These are phyloP conservation scores for Aspergillus sclerotialis DNA, from an alignment of 2,329 filamentous ascomycete genomes.

Conservation along the genomic window DNA sequence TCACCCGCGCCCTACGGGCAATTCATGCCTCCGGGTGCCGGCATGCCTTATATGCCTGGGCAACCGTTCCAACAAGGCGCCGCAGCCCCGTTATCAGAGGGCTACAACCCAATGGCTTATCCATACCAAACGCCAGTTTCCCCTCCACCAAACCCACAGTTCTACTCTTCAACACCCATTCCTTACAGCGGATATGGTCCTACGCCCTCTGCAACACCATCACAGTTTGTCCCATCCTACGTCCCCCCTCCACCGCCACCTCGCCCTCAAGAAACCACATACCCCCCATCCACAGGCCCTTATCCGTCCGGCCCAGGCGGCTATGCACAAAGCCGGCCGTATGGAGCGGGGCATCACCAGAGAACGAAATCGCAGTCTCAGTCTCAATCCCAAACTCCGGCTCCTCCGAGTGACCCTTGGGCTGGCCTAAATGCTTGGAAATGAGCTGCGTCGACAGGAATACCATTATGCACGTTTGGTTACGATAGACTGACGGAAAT, in stretches of 20 bases:
- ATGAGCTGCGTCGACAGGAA: no score
- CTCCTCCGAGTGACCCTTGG: constrained; percentile 54
- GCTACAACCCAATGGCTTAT: constrained; percentile 47
- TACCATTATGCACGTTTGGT: no score
- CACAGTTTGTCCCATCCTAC: constrained; percentile 52
- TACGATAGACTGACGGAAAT: no score
- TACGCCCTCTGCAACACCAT: constrained; percentile 31
- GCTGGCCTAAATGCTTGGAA: constrained; percentile 65
- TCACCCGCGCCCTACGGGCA: constrained; percentile 31
- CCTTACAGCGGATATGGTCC: constrained; percentile 29
- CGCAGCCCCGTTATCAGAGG: constrained; percentile 34
- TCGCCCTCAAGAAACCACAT: constrained; percentile 48
- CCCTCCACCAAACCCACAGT: constrained; percentile 36
- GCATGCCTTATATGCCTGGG: constrained; percentile 20
- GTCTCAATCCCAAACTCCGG: constrained; percentile 22
- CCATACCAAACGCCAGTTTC: constrained; percentile 36
- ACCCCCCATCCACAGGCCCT: constrained; percentile 42
- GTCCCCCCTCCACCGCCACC: constrained; percentile 62
- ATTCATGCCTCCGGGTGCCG: constrained; percentile 20
- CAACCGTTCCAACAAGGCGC: constrained; percentile 37
- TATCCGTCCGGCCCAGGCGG: constrained; percentile 49
- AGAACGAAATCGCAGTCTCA: constrained; percentile 32
- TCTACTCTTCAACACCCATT: constrained; percentile 27
- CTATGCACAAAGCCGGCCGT: constrained; percentile 46
- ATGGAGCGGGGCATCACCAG: constrained; percentile 30